Evolutionary conservation across 164 flowering plant species (phyloP).

Genomic region (Vitis cinerea): DNA sequence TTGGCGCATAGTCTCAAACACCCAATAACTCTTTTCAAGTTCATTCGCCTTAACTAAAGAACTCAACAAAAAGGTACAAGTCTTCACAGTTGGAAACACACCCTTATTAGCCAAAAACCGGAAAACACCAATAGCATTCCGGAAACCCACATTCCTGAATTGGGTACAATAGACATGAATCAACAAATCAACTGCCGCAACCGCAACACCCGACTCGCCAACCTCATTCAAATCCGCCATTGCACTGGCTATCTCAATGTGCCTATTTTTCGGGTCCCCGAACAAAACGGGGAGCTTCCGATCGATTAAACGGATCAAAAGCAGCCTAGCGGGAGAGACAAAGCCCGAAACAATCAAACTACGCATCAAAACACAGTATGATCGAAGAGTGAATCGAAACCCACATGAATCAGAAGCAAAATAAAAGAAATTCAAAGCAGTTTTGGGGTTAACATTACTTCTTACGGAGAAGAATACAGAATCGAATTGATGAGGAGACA

Average conservation of each 20-base stretch:
- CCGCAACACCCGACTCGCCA: conserved; percentile 13
- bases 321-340: conserved; percentile 47
- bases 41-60: conserved; percentile 54
- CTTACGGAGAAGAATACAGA: conserved; percentile 29
- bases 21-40: conserved; percentile 37
- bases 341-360: conserved; percentile 41
- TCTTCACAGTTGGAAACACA: conserved; percentile 58
- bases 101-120: conserved; percentile 30
- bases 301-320: conserved; percentile 70
- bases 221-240: conserved; percentile 20
- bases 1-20: conserved; percentile 35
- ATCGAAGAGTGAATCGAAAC: conserved; percentile 49
- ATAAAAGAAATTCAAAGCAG: conserved; percentile 58
- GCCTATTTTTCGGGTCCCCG: conserved; percentile 18
- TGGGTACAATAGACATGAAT: conserved; percentile 61
- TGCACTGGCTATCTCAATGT: conserved; percentile 42
- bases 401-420: conserved; percentile 34
- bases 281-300: conserved; percentile 39
- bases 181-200: conserved; percentile 46
- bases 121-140: conserved; percentile 51
- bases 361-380: conserved; percentile 62
- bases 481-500: conserved; percentile 53
- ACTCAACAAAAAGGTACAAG: conserved; percentile 60
- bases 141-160: conserved; percentile 38
- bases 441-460: conserved; percentile 41